Conservation (phyloP, 176 grass and related monocot species). For the Miscanthus lutarioriparius region DNA sequence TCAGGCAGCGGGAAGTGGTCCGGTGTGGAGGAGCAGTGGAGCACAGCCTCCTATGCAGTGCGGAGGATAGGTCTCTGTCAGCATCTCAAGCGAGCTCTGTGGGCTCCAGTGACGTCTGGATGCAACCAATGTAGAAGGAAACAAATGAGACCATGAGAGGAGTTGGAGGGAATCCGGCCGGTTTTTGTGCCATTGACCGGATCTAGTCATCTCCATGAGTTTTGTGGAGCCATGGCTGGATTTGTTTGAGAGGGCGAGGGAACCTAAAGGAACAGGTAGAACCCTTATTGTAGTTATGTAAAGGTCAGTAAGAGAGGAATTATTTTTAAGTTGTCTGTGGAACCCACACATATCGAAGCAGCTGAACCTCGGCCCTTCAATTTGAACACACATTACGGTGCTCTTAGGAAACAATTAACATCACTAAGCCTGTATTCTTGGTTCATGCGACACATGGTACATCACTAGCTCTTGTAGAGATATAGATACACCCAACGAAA, state of each 20-base stretch:
- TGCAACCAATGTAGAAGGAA: background rate
- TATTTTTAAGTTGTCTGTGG: background rate
- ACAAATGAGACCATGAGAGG: background rate
- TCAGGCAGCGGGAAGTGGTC: too few relatives aligned
- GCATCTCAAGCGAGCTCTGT: background rate
- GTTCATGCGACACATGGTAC: background rate
- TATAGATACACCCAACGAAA: background rate
- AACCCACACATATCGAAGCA: background rate
- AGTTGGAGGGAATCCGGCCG: background rate
- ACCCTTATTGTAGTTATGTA: background rate
- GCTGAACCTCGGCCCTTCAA: background rate
- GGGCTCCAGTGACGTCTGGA: background rate
- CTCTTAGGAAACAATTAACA: background rate
- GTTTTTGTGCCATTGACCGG: background rate
- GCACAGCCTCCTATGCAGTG: background rate
- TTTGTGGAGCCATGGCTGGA: background rate
- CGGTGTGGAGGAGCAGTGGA: background rate
- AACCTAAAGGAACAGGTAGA: background rate
- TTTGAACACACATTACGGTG: background rate
- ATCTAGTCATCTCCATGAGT: background rate
- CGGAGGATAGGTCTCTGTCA: background rate
- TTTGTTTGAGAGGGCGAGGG: background rate
- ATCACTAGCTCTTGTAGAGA: background rate
- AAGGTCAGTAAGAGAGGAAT: background rate
- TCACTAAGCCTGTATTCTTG: background rate